phyloP scores from a whole-genome alignment of 495 filamentous ascomycete genomes.

The Aspergillus baeticus region DNA sequence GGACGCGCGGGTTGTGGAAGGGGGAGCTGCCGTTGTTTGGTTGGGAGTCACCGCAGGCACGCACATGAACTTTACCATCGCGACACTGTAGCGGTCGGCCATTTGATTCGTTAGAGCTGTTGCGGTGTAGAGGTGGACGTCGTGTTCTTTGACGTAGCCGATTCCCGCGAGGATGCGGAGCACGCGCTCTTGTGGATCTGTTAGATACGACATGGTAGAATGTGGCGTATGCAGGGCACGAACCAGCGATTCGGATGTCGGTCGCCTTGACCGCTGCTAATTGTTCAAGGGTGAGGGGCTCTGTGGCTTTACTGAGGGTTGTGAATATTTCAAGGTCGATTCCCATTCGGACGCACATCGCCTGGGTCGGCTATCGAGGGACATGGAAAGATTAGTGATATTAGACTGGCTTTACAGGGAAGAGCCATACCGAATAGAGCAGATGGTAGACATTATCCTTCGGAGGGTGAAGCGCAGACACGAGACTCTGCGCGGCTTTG shows the following conservation, averaged over 20 bases:
- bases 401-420: too few relatives aligned
- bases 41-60: too few relatives aligned
- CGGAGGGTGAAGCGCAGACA: constrained; percentile 12
- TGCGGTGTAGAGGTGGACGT: constrained; percentile 10
- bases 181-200: constrained; percentile 12
- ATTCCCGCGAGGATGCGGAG: constrained; percentile 21
- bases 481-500: constrained; percentile 14
- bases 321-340: constrained; percentile 21
- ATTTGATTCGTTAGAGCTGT: constrained; percentile 20
- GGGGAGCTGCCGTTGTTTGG: not conserved
- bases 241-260: constrained; percentile 11
- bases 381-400: too few relatives aligned
- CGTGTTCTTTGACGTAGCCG: constrained; percentile 18
- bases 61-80: constrained; percentile 17
- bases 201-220: not conserved
- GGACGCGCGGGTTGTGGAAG: not conserved
- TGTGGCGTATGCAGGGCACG: not conserved
- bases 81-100: constrained; percentile 13
- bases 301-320: constrained; percentile 7
- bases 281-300: constrained; percentile 11
- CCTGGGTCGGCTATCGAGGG: constrained; percentile 18
- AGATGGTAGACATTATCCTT: constrained; percentile 13
- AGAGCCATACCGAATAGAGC: constrained; percentile 11
- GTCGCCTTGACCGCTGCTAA: constrained; percentile 17
- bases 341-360: constrained; percentile 17